phyloP scores from a whole-genome alignment of 1,139 yeast genomes.

The Waltiozyma sp. region DNA sequence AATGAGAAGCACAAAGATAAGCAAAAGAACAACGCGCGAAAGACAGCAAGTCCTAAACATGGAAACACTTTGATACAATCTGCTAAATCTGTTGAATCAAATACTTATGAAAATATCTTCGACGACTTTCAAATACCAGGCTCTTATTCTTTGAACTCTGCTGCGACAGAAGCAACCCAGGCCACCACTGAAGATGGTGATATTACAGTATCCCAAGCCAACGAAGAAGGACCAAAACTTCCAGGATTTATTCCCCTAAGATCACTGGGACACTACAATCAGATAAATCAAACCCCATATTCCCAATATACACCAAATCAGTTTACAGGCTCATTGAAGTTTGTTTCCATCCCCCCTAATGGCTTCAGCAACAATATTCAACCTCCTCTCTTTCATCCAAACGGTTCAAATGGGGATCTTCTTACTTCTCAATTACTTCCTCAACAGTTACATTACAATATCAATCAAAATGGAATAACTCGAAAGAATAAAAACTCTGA shows the following conservation, averaged over 20 bases:
- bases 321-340: slow-evolving; percentile 8
- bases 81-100: background rate
- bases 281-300: slow-evolving; percentile 4
- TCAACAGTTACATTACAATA: background rate
- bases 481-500: background rate
- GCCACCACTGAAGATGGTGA: background rate
- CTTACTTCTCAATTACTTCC: background rate
- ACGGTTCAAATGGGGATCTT: background rate
- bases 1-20: background rate
- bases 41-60: background rate
- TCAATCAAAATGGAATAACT: background rate
- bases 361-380: slow-evolving; percentile 2
- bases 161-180: background rate
- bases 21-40: background rate
- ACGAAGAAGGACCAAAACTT: too few species aligned
- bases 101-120: background rate
- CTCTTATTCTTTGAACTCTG: background rate
- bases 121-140: background rate
- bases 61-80: background rate
- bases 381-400: slow-evolving; percentile 8
- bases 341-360: slow-evolving; percentile 6
- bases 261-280: too few species aligned
- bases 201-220: background rate
- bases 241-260: too few species aligned
- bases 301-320: slow-evolving; percentile 4